Percentiles rank a stretch among this genome's conserved stretches.
phyloP scores from a whole-genome alignment of 1,284 basidiomycete species.

The Anthracocystis panici-leucophaei region DNA sequence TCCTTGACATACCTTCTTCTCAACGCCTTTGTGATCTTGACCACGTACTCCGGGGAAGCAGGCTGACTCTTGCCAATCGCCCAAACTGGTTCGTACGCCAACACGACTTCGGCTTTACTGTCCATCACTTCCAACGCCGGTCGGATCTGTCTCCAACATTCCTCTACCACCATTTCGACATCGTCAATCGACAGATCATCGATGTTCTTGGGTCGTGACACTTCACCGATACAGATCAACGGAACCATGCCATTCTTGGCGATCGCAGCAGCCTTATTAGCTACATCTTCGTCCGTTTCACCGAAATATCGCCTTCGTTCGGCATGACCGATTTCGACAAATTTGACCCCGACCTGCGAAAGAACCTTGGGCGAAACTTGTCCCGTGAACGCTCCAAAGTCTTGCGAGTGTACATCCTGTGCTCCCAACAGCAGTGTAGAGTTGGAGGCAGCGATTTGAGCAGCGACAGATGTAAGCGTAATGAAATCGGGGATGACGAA shows the following conservation, averaged over 20 bases:
- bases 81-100: conserved; percentile 67
- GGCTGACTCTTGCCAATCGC: conserved; percentile 62
- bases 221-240: conserved; percentile 64
- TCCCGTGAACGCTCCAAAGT: conserved; percentile 61
- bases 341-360: conserved; percentile 52
- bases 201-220: conserved; percentile 39
- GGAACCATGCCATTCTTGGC: conserved; percentile 53
- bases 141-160: conserved; percentile 61
- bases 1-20: conserved; percentile 40
- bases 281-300: conserved; percentile 61
- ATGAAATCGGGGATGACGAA: conserved; percentile 67
- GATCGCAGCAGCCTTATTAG: conserved; percentile 54
- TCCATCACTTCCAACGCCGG: conserved; percentile 45
- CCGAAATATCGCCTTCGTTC: conserved; percentile 60
- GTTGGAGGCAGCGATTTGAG: conserved; percentile 20
- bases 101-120: conserved; percentile 37
- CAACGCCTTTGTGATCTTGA: conserved; percentile 60
- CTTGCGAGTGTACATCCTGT: conserved; percentile 58
- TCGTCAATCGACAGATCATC: conserved; percentile 24
- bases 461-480: conserved; percentile 40
- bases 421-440: conserved; percentile 54
- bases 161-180: conserved; percentile 46
- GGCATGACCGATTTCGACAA: conserved; percentile 66
- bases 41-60: conserved; percentile 60
- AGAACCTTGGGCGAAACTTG: conserved; percentile 62